Percentiles rank a stretch among this genome's conserved stretches.
These are phyloP conservation scores for Sphaerulina musiva DNA, from an alignment of 2,329 filamentous ascomycete species.

Conservation along the genomic window DNA sequence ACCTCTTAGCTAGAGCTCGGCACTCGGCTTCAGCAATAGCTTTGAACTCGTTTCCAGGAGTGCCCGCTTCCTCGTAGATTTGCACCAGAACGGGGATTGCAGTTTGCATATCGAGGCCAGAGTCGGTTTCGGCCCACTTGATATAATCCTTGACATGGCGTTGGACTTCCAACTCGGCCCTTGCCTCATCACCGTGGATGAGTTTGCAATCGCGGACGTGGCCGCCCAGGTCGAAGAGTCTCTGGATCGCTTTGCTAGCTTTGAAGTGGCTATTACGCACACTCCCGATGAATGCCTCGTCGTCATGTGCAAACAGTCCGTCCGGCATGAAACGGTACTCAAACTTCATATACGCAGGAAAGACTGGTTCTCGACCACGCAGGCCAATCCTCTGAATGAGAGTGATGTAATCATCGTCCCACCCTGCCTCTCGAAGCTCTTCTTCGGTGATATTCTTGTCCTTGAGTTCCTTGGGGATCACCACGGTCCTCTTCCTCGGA, in stretches of 20 bases:
- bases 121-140: constrained; percentile 50
- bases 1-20: constrained; percentile 41
- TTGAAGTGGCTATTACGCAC: constrained; percentile 41
- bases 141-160: constrained; percentile 41
- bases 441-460: constrained; percentile 22
- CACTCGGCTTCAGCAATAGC: constrained; percentile 38
- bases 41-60: constrained; percentile 39
- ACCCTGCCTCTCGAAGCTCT: constrained; percentile 35
- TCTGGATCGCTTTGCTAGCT: constrained; percentile 47
- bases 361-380: constrained; percentile 51
- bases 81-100: constrained; percentile 42
- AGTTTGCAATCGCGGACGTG: constrained; percentile 47
- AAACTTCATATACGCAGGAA: constrained; percentile 47
- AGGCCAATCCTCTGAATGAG: constrained; percentile 49
- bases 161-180: constrained; percentile 14
- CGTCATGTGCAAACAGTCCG: constrained; percentile 44
- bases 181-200: constrained; percentile 28
- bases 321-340: constrained; percentile 51
- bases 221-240: constrained; percentile 47
- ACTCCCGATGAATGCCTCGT: constrained; percentile 44
- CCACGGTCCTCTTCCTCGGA: constrained; percentile 15
- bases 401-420: constrained; percentile 47
- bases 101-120: constrained; percentile 32
- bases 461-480: constrained; percentile 23
- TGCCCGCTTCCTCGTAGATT: constrained; percentile 37